These are phyloP conservation scores for Bathelium albidoporum DNA, from an alignment of 495 filamentous ascomycete species.

Conservation along the genomic window DNA sequence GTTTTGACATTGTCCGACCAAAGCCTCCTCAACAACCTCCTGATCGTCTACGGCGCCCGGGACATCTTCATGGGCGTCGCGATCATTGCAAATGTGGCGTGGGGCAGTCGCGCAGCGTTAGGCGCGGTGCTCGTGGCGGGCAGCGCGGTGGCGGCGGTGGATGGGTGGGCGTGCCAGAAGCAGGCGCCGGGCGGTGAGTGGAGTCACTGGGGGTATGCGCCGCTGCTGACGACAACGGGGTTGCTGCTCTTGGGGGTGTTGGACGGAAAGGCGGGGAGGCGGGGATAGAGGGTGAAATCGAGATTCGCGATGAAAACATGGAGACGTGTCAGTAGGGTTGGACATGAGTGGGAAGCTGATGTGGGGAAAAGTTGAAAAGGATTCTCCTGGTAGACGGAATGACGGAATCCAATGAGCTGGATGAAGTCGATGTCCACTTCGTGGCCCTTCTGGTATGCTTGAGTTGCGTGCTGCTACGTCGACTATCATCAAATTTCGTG, in stretches of 20 bases:
- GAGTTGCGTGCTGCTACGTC: too few species aligned
- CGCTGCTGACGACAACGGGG: neutral
- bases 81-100: slow-evolving; percentile 32
- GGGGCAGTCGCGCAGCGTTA: slow-evolving; percentile 33
- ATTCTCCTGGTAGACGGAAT: too few species aligned
- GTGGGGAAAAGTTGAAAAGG: too few species aligned
- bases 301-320: too few species aligned
- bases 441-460: too few species aligned
- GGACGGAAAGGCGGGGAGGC: too few species aligned
- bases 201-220: slow-evolving; percentile 47
- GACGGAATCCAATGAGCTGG: too few species aligned
- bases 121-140: slow-evolving; percentile 39
- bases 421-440: too few species aligned
- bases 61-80: slow-evolving; percentile 47
- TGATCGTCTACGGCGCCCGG: slow-evolving; percentile 41
- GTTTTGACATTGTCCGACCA: slow-evolving; percentile 19
- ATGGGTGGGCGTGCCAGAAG: slow-evolving; percentile 36
- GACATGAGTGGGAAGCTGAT: too few species aligned
- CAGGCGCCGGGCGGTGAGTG: slow-evolving; percentile 37
- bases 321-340: too few species aligned
- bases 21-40: slow-evolving; percentile 32
- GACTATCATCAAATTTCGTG: too few species aligned
- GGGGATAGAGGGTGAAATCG: too few species aligned
- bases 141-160: slow-evolving; percentile 36
- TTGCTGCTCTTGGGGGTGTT: neutral